Base-by-base conservation (phyloP, 2,329 filamentous ascomycete genomes). In the Arachnomyces sp. region DNA sequence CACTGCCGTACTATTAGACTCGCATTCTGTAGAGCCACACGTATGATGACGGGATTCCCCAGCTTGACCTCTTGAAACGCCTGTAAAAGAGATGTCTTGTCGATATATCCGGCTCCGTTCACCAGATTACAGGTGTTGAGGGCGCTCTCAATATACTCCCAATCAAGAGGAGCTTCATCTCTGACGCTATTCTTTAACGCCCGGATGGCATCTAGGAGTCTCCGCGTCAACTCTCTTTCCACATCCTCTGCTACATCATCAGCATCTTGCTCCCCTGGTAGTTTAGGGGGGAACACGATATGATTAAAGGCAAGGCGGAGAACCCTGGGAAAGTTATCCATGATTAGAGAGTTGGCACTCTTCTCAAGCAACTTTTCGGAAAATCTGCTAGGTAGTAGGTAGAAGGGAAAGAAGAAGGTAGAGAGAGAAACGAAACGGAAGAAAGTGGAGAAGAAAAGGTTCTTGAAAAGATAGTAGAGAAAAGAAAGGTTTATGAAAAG, bases 11-110 rank as follows among this genome's bases (percentile, higher is more conserved):
- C 54, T 1, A 74, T 46, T 2, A 75, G 39, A 8, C 58, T 71
- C 1, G 68, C 65, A 50, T 76, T 75, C 45, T 75, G 72, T 40
- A 69, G 60, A 0, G 53, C 49, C n/a, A 74, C 44, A 34, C 72
- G 59, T 0, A 73, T 38, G 4, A 73, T 58, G 4, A 74, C 47
- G 14, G 61, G 47, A 25, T 59, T 40, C 7, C 51, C 45, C n/a
- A 25, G n/a, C 18, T 54, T 31, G 9, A 67, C 36, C 15, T 43
- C 43, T 12, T 44, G 42, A 14, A 70, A 52, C 20, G 49, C 53
- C 2, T 39, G 40, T 1, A 57, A 29, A 1, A 68, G 46, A 16
- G 39, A 38, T 9, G 36, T 13, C 20, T 50, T 49, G 28, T 54
- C 46, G 11, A 54, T 35, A 12, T 45, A 42, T 16, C 31, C 39